Evolutionary conservation across 305 asterid genomes (phyloP), one percentile per base, ranked within the genome.

Genomic region (Nicotiana rustica): DNA sequence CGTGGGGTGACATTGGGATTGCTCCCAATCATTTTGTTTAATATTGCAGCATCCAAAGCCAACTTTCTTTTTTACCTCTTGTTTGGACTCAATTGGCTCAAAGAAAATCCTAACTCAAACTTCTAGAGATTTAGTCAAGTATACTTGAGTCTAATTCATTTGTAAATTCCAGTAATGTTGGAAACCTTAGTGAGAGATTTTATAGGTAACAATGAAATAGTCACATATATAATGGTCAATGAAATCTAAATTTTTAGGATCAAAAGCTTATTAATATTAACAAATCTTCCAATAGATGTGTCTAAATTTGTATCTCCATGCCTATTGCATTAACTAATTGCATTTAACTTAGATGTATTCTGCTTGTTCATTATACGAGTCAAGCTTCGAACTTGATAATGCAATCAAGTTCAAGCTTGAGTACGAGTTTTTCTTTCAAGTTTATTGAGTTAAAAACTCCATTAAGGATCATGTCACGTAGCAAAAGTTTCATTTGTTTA

Each of bases 1-100:
- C 18, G 36, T 69, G 59, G 78, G 78, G 10, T 41, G 59, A 18
- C 78, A 18, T 70, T 17, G 59, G 60, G 59, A 44, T 44, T 70
- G 78, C 78, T 56, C 62, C 19, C 21, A 56, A 56, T 56, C 62
- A 44, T 70, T 70, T 41, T 70, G 36, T 41, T 70, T 70, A 70
- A 55, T 70, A 10, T 33, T 41, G 36, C 13, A 44, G 6, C 60
- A 12, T 70, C 78, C 59, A 19, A 41, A 41, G n/a, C 36, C 60
- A 70, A 12, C 4, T 1, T 44, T 8, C 29, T 25, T 10, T 8
- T 38, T 5, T 4, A 29, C 18, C 49, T 69, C 5, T 2, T 38
- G 59, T 44, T 70, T 18, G 78, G 78, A 70, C 12, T 70, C 59
- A 44, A 70, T 38, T 69, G 55, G 57, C 33, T 69, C 57, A n/a